phyloP scores from a whole-genome alignment of 805 yeast genomes.

The Kazachstania africana region DNA sequence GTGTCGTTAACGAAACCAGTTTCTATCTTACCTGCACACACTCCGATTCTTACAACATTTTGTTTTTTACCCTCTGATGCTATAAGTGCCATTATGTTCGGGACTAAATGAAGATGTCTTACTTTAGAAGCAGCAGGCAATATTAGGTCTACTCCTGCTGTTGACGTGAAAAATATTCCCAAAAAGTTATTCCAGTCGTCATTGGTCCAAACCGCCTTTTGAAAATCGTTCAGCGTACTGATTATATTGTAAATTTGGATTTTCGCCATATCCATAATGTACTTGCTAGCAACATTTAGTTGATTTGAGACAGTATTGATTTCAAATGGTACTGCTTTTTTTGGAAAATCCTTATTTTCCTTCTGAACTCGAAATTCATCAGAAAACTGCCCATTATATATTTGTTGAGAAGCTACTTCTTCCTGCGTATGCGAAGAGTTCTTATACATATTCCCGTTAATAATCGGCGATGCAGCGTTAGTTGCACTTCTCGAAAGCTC shows the following conservation, averaged over 20 bases:
- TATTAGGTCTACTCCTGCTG: not conserved
- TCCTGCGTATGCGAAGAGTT: too few relatives aligned
- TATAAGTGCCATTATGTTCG: conserved; percentile 31
- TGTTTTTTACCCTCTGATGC: too few relatives aligned
- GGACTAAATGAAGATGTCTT: conserved; percentile 1
- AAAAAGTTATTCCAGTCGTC: conserved; percentile 1
- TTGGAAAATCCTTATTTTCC: too few relatives aligned
- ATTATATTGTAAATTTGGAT: conserved; percentile 37
- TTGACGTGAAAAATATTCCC: conserved; percentile 1
- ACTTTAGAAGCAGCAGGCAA: not conserved
- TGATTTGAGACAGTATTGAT: too few relatives aligned
- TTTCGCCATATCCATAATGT: conserved; percentile 37
- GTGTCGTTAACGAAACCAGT: conserved; percentile 45
- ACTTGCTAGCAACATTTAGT: conserved; percentile 6
- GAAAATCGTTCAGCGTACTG: conserved; percentile 32
- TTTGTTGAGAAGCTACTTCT: too few relatives aligned
- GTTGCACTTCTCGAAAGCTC: too few relatives aligned
- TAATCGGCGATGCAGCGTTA: too few relatives aligned
- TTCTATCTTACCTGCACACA: conserved; percentile 36
- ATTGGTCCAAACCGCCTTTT: conserved; percentile 4
- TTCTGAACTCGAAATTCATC: too few relatives aligned
- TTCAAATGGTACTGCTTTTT: too few relatives aligned
- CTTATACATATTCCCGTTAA: too few relatives aligned
- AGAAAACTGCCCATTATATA: too few relatives aligned
- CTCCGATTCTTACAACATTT: conserved; percentile 41